phyloP scores from a whole-genome alignment of 768 basidiomycete genomes.

The Hypsizygus marmoreus region DNA sequence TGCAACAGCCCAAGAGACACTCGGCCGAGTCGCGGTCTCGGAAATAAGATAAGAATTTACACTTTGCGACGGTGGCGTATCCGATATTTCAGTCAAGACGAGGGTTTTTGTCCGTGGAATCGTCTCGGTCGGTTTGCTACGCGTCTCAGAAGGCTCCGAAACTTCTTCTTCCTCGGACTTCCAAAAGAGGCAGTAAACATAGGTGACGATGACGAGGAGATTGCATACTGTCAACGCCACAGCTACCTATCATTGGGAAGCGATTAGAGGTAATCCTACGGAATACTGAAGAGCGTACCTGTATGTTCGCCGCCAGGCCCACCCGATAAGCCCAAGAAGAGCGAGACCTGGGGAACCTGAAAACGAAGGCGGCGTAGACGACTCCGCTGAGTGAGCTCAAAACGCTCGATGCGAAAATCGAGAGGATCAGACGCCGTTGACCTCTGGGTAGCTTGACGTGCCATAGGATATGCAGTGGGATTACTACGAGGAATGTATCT shows the following conservation, averaged over 20 bases:
- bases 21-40: too few relatives aligned
- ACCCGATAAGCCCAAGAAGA: conserved; percentile 9
- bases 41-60: too few relatives aligned
- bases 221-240: conserved; percentile 24
- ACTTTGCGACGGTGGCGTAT: too few relatives aligned
- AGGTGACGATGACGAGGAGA: conserved; percentile 21
- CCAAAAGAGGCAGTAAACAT: conserved; percentile 12
- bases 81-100: too few relatives aligned
- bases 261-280: not conserved
- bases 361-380: conserved; percentile 20
- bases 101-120: too few relatives aligned
- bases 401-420: conserved; percentile 26
- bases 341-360: conserved; percentile 6
- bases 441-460: conserved; percentile 18
- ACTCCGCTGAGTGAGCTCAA: conserved; percentile 22
- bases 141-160: conserved; percentile 15
- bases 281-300: conserved; percentile 14
- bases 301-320: conserved; percentile 15
- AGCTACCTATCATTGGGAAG: conserved; percentile 11
- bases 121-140: conserved; percentile 8
- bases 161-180: conserved; percentile 9
- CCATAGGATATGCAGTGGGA: conserved; percentile 28
- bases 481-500: conserved; percentile 24
- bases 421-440: conserved; percentile 23
- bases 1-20: too few relatives aligned